Evolutionary conservation across 306 rosid species (phyloP), one percentile per base, ranked within the genome.

Genomic region (Crotalaria pallida): DNA sequence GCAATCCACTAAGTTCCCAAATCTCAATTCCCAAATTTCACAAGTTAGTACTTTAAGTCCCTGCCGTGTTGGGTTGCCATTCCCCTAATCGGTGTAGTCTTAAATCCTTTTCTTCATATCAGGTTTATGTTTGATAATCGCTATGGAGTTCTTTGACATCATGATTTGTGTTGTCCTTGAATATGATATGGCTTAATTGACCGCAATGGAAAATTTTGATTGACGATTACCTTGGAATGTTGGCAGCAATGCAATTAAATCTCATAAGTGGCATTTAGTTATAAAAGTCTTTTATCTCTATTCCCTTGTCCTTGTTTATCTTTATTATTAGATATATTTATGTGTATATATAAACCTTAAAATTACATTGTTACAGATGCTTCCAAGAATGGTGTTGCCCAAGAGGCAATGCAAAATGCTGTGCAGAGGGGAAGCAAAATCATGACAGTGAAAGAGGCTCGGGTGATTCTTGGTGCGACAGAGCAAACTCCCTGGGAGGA

Each of bases 381-480:
- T 66, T 60, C 75, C 34, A 73, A 79, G 51, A 79, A 73, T 66
- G 83, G 79, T 31, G 83, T 73, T 41, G 79, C 75, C 4, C 79
- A 79, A 67, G 82, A 79, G 67, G 58, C 82, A 67, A 67, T 79
- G 7, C 79, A 73, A 73, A 79, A 79, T 67, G 73, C 79, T 22
- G 41, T 79, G 19, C 83, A 83, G 21, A 74, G 85, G 66, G 88
- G 75, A 56, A 66, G 82, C 74, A 88, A 87, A 82, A 76, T 3
- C 41, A 86, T 93, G 93, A 84, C 96, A 1, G 87, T 88, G 85
- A 87, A 87, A 82, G 98, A 94, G 84, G 98, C 97, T 21, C 79
- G 95, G 65, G 92, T 88, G 86, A 88, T 90, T 83, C 96, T 94
- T 7, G 97, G 97, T 17, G 85, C 90, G 55, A 51, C 90, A 0